phyloP scores from a whole-genome alignment of 2,329 filamentous ascomycete genomes.

The Keithomyces neogunnii region DNA sequence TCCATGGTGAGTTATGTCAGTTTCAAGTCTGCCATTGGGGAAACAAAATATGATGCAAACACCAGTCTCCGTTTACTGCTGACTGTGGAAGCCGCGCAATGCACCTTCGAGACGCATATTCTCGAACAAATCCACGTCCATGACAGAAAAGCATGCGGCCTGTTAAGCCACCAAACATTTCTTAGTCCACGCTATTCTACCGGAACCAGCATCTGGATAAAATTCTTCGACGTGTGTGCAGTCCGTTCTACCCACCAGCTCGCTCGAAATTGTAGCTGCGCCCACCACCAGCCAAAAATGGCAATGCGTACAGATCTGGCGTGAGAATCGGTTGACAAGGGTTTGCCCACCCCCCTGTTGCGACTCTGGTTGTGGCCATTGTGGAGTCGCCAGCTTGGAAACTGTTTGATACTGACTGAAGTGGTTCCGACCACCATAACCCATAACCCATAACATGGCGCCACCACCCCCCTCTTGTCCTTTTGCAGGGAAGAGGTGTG shows the following conservation, averaged over 20 bases:
- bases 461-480: neutral
- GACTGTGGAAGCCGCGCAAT: neutral
- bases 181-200: too few relatives aligned
- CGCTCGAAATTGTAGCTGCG: neutral
- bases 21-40: too few relatives aligned
- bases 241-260: neutral
- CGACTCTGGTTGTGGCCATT: neutral
- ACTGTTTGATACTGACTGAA: neutral
- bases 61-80: neutral
- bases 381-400: neutral
- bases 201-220: too few relatives aligned
- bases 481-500: neutral
- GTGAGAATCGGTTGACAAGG: neutral
- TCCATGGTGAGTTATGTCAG: too few relatives aligned
- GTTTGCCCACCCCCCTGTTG: neutral
- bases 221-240: neutral
- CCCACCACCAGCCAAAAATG: neutral
- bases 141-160: neutral
- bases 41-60: too few relatives aligned
- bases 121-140: neutral
- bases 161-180: too few relatives aligned
- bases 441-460: neutral
- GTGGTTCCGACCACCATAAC: neutral
- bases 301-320: slow-evolving; percentile 1
- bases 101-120: neutral